Conservation (phyloP, 1,139 yeast species). For the Wickerhamomyces sp. region DNA sequence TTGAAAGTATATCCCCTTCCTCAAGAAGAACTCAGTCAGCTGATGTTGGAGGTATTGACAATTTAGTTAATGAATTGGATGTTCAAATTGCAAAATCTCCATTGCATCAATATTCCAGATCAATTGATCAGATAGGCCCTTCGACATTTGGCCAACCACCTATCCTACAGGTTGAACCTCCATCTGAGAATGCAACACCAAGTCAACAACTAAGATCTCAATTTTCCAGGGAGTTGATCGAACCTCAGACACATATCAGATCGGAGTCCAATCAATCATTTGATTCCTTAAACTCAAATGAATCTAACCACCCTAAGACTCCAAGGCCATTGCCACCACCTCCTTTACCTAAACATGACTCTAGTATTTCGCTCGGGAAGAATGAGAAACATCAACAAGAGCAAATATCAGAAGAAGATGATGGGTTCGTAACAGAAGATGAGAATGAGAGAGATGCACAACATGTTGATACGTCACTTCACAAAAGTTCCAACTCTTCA, state of each 20-base stretch:
- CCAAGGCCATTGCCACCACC: slow-evolving; percentile 27
- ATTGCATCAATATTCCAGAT: neutral
- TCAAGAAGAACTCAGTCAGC: slow-evolving; percentile 6
- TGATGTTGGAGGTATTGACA: slow-evolving; percentile 8
- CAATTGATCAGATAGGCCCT: neutral
- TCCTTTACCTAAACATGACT: slow-evolving; percentile 21
- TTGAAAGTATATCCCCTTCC: neutral
- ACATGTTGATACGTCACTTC: neutral
- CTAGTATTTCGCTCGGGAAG: neutral
- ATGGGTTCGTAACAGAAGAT: slow-evolving; percentile 24
- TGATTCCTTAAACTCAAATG: neutral
- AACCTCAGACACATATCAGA: neutral
- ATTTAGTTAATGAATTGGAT: slow-evolving; percentile 6
- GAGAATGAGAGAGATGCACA: slow-evolving; percentile 8
- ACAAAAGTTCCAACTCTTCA: no score
- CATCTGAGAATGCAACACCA: neutral
- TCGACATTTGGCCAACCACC: neutral
- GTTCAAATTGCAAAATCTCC: slow-evolving; percentile 5
- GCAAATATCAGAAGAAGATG: slow-evolving; percentile 3
- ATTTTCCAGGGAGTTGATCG: neutral
- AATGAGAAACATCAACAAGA: neutral
- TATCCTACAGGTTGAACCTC: neutral
- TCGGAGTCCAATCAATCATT: neutral
- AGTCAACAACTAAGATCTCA: neutral
- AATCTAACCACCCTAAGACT: neutral